phyloP scores from a whole-genome alignment of 2,329 filamentous ascomycete species.

The Pyrenophora seminiperda region DNA sequence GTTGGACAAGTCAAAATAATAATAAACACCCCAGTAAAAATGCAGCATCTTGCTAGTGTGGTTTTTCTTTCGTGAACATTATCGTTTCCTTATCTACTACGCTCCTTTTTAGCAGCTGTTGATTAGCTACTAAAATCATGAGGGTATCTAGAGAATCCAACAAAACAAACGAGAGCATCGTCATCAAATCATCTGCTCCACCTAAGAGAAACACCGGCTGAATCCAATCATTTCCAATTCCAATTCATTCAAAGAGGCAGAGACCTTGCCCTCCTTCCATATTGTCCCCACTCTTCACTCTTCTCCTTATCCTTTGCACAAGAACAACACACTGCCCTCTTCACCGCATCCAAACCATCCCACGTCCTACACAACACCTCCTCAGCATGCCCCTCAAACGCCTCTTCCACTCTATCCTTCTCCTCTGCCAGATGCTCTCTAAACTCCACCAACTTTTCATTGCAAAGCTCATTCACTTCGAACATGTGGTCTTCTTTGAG shows the following conservation, averaged over 20 bases:
- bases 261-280: constrained; percentile 3
- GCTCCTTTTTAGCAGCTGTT: no score
- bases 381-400: constrained; percentile 1
- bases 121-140: no score
- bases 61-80: no score
- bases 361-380: not conserved
- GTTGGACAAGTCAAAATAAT: no score
- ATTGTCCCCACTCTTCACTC: not conserved
- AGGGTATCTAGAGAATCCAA: no score
- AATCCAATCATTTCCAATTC: no score
- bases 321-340: not conserved
- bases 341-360: not conserved
- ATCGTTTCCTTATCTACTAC: no score
- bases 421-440: constrained; percentile 3
- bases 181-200: no score
- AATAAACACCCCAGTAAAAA: no score
- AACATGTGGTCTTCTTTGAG: constrained; percentile 6
- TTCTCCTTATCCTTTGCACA: not conserved
- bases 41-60: no score
- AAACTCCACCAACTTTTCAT: constrained; percentile 6
- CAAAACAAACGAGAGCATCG: no score
- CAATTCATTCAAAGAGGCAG: constrained; percentile 1
- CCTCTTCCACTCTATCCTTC: constrained; percentile 1
- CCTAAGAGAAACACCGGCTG: no score
- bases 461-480: constrained; percentile 3